Base-by-base conservation (phyloP, 2,329 filamentous ascomycete genomes). In the Colletotrichum musae region DNA sequence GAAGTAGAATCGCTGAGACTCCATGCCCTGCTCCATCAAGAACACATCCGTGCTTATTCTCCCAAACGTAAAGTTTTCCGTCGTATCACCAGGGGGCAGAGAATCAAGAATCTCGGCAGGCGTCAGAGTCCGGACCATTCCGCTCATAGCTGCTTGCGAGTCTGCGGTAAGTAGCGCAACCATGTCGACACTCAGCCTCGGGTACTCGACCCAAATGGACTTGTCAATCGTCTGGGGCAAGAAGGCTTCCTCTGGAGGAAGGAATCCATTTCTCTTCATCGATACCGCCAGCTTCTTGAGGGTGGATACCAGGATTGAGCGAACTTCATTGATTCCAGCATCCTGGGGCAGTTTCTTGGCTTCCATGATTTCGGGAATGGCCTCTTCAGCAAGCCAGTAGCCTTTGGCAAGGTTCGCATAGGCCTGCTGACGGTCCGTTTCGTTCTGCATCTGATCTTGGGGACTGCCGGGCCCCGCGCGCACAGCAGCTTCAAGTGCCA, bases 341-440 rank as follows among this genome's bases (percentile, higher is more conserved):
- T 85, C 82, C 2, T 80, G 77, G 0, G 80, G 75, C 51, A 81
- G 79, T 9, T 79, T 82, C 53, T 83, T 85, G 24, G 80, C 79
- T 36, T 81, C 80, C 7, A 82, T 76, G 4, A 88, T 78, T 65
- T 89, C 86, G 2, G 86, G 84, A 6, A 89, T 79, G 1, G 85
- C 80, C 58, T 87, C 81, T 58, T 88, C 85, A 26, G 82, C 86
- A n/a, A 97, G 89, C 94, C 95, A 98, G 78, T 93, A 92, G 0
- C 91, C 87, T 78, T 97, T 98, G 26, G 93, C 91, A 58, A 98
- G 84, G 78, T 97, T 94, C 1, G 95, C 88, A 74, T 97, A 94
- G 1, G 94, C 92, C 80, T 97, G 95, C 67, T 93, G 91, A 72
- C 87, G 84, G 70, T 88, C 79, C 71, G 87, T 82, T 72, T 89